Percentiles rank a stretch among this genome's conserved stretches.
phyloP scores from a whole-genome alignment of 225 moss, liverwort and hornwort species.

The Neckera pumila region DNA sequence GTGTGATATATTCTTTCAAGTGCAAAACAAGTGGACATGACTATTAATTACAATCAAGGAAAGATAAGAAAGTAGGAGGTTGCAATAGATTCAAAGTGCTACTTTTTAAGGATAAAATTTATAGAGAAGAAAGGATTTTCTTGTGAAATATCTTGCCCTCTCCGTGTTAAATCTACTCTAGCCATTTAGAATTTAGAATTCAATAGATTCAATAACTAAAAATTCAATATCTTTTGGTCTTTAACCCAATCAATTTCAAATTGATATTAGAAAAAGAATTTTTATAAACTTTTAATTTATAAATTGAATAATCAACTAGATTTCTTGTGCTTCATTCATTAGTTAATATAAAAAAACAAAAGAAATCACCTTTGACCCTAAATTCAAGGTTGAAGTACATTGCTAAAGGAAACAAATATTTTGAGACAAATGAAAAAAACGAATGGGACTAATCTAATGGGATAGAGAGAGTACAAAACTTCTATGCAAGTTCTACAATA shows the following conservation, averaged over 20 bases:
- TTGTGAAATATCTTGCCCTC: neutral
- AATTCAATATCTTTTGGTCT: neutral
- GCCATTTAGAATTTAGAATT: neutral
- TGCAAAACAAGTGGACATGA: neutral
- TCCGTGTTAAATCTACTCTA: accelerated
- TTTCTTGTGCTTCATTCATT: neutral
- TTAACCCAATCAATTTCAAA: neutral
- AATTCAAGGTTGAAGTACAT: neutral
- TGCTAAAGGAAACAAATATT: neutral
- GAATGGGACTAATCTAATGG: no score
- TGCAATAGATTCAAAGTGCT: neutral
- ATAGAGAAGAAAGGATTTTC: neutral
- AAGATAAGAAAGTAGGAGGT: neutral
- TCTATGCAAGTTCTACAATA: neutral
- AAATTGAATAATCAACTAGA: neutral
- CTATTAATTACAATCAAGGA: neutral
- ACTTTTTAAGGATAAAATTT: neutral
- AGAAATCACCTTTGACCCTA: neutral
- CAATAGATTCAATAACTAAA: neutral
- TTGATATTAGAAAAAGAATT: neutral
- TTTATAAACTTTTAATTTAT: no score
- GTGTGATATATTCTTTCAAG: neutral
- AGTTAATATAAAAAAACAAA: neutral
- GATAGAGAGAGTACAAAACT: neutral
- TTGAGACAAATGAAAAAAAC: neutral